Conservation (phyloP, 1,139 yeast species). For the Pneumocystis wakefieldiae region DNA sequence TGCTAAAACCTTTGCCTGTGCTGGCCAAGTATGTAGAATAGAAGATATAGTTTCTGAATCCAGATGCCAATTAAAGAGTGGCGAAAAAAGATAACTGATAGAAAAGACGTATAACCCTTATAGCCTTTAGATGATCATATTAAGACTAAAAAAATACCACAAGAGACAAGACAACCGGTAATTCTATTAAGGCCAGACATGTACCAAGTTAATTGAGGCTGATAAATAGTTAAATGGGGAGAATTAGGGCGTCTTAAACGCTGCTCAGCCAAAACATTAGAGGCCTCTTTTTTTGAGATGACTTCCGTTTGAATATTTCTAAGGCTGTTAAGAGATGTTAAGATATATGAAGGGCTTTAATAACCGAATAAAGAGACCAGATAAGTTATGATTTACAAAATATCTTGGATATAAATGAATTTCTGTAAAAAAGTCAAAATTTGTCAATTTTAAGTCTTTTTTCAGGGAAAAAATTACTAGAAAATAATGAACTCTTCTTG, state of each 20-base stretch:
- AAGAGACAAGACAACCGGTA: conserved; percentile 72
- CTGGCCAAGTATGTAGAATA: conserved; percentile 38
- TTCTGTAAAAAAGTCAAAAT: background rate
- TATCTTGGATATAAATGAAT: background rate
- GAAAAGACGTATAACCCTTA: conserved; percentile 54
- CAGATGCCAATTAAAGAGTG: conserved; percentile 43
- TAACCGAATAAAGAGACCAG: background rate
- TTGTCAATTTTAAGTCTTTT: background rate
- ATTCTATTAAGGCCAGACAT: conserved; percentile 75
- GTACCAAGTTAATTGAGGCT: conserved; percentile 76
- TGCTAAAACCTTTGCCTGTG: conserved; percentile 41
- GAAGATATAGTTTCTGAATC: conserved; percentile 48
- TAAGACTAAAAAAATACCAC: conserved; percentile 24
- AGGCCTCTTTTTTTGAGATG: conserved; percentile 31
- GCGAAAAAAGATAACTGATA: conserved; percentile 55
- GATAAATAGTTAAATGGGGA: conserved; percentile 78
- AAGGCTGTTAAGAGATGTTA: background rate
- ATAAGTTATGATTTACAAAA: background rate
- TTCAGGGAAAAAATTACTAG: background rate
- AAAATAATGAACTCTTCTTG: background rate
- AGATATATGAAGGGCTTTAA: background rate
- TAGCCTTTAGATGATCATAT: conserved; percentile 16
- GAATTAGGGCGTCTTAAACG: conserved; percentile 79
- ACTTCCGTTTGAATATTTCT: background rate
- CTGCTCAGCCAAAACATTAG: conserved; percentile 60